phyloP scores from a whole-genome alignment of 1,284 basidiomycete species.

The Fomitopsis schrenkii region DNA sequence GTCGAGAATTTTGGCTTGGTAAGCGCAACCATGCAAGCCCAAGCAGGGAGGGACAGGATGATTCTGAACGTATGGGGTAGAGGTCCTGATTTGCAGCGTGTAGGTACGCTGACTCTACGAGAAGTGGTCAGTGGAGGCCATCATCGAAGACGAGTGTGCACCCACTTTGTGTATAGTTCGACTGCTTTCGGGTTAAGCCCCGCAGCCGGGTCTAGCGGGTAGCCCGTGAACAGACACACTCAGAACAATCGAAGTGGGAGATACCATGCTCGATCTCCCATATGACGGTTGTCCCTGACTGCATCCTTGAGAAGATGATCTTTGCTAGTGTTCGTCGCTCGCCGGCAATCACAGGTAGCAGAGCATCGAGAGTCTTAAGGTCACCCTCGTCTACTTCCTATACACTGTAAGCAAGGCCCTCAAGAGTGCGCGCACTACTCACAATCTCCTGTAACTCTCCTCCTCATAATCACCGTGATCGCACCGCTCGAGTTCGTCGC shows the following conservation, averaged over 20 bases:
- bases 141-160: no score
- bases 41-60: no score
- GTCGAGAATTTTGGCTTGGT: no score
- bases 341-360: conserved; percentile 68
- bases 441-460: conserved; percentile 50
- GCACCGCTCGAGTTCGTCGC: conserved; percentile 46
- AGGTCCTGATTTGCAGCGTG: no score
- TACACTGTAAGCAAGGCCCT: neutral
- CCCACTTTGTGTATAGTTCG: conserved; percentile 71
- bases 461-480: conserved; percentile 43
- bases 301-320: conserved; percentile 88
- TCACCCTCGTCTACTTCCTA: conserved; percentile 41
- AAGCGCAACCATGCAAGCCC: no score
- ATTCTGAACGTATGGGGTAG: no score
- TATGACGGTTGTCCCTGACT: conserved; percentile 47
- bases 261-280: conserved; percentile 57
- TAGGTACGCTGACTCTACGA: no score
- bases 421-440: conserved; percentile 28
- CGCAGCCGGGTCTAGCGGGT: conserved; percentile 33
- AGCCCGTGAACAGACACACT: neutral
- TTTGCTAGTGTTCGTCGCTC: conserved; percentile 89
- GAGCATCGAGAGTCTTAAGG: conserved; percentile 77
- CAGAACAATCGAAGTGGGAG: conserved; percentile 2
- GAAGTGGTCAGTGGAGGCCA: no score
- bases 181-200: conserved; percentile 32